Percentiles rank a stretch among this genome's conserved stretches.
Conservation (phyloP, 2,329 filamentous ascomycete species). For the Bipolaris gigantea region DNA sequence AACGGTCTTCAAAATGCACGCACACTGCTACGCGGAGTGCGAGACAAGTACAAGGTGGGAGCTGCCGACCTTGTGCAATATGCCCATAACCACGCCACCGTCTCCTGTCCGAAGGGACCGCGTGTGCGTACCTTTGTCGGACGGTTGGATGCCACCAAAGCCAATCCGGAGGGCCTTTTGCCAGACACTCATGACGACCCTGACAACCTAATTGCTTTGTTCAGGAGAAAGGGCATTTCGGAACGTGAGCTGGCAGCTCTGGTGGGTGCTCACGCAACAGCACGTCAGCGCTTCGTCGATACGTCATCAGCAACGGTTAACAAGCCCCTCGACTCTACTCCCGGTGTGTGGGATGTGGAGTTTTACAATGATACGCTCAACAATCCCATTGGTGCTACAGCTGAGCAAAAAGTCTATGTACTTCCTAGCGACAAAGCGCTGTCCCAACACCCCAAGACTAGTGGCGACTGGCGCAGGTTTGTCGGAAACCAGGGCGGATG, state of each 20-base stretch:
- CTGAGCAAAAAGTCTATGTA: conserved; percentile 30
- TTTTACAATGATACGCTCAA: conserved; percentile 51
- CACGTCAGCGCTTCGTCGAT: conserved; percentile 54
- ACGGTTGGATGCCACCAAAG: conserved; percentile 48
- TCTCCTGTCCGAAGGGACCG: conserved; percentile 57
- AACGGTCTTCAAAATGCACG: conserved; percentile 52
- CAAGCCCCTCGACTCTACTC: conserved; percentile 53
- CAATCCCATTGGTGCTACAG: conserved; percentile 20
- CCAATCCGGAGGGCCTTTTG: conserved; percentile 51
- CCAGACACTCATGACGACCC: conserved; percentile 49
- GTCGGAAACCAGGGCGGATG: conserved; percentile 34
- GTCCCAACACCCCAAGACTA: conserved; percentile 31
- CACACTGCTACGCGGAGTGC: conserved; percentile 44
- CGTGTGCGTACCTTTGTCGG: conserved; percentile 55
- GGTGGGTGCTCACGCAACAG: conserved; percentile 57
- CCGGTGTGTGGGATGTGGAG: conserved; percentile 54
- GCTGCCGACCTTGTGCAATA: conserved; percentile 60
- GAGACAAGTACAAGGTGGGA: conserved; percentile 49
- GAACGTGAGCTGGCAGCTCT: conserved; percentile 57
- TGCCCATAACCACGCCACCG: conserved; percentile 51
- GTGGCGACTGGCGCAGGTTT: conserved; percentile 30
- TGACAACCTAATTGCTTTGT: conserved; percentile 51
- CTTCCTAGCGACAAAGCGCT: conserved; percentile 34
- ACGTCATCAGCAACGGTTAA: conserved; percentile 38
- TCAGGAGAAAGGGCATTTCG: conserved; percentile 55